These are phyloP conservation scores for Pyrus bretschneideri DNA, from an alignment of 306 rosid genomes.

Conservation along the genomic window DNA sequence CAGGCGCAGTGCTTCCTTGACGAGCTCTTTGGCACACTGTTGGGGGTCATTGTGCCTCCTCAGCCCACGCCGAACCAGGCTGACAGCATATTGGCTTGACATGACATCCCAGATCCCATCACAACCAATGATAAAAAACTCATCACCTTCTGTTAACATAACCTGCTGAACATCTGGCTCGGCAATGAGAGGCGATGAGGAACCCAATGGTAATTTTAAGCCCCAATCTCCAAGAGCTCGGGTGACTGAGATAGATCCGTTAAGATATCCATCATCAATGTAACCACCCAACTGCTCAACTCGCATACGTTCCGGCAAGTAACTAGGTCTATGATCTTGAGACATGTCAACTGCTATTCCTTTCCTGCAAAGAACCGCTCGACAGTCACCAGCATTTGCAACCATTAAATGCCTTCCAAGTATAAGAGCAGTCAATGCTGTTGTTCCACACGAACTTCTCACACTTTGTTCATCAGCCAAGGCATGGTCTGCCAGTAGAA, in stretches of 20 bases:
- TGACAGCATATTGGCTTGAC: conserved; percentile 76
- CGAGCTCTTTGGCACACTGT: conserved; percentile 69
- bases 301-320: conserved; percentile 53
- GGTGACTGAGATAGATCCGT: conserved; percentile 60
- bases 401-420: conserved; percentile 77
- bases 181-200: conserved; percentile 75
- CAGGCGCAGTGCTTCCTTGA: conserved; percentile 66
- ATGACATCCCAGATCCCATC: conserved; percentile 94
- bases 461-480: conserved; percentile 60
- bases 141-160: conserved; percentile 65
- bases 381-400: conserved; percentile 95
- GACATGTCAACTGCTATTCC: conserved; percentile 80
- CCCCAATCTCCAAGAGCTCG: conserved; percentile 92
- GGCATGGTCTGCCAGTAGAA: conserved; percentile 69
- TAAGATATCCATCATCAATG: conserved; percentile 54
- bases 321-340: conserved; percentile 61
- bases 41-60: conserved; percentile 80
- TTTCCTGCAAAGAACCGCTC: conserved; percentile 86
- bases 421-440: conserved; percentile 80
- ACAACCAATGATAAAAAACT: conserved; percentile 78
- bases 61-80: conserved; percentile 77
- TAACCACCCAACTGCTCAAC: conserved; percentile 64
- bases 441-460: conserved; percentile 71
- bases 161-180: conserved; percentile 71
- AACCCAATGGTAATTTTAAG: conserved; percentile 55